Evolutionary conservation across 2,329 filamentous ascomycete genomes (phyloP), one percentile per base, ranked within the genome.

Genomic region (Aurifilum marmelostoma): DNA sequence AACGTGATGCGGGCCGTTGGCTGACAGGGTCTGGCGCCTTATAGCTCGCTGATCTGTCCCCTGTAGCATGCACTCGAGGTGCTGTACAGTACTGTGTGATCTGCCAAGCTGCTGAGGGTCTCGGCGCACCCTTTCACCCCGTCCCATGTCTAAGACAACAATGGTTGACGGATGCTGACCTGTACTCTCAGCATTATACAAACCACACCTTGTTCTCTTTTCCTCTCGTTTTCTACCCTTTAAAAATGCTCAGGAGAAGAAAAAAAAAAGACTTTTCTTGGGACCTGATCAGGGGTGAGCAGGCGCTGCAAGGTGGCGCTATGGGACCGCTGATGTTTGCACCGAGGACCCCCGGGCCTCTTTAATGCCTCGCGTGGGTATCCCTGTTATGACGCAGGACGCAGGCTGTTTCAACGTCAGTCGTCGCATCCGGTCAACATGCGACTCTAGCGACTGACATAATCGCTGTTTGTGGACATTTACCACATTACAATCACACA

Each of bases 311-410:
- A n/a, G n/a, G n/a, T n/a, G n/a, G n/a, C n/a, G n/a, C n/a, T n/a
- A n/a, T n/a, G n/a, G n/a, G n/a, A n/a, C 29, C 56, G 43, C 43
- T 47, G 43, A n/a, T 47, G 43, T n/a, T 47, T 21, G 43, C 43
- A n/a, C n/a, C 43, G 7, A 47, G 43, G 8, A 37, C 34, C 59
- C 34, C 59, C 24, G 32, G n/a, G 4, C 37, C n/a, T 32, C 60
- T 47, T 47, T 63, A 61, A 61, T 37, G n/a, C 60, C 24, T 8
- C n/a, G 60, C 47, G 39, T 11, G 39, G 39, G 32, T 24, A 63
- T 21, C 60, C 60, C 60, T 63, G 60, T 37, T 47, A 63, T 63
- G 60, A 63, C 60, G 60, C 60, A 63, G n/a, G n/a, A n/a, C n/a
- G n/a, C n/a, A n/a, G 59, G 59, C 37, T 63, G 60, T 63, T 47